Evolutionary conservation across 1,284 basidiomycete genomes (phyloP).

Genomic region (Fomitopsis palustris): DNA sequence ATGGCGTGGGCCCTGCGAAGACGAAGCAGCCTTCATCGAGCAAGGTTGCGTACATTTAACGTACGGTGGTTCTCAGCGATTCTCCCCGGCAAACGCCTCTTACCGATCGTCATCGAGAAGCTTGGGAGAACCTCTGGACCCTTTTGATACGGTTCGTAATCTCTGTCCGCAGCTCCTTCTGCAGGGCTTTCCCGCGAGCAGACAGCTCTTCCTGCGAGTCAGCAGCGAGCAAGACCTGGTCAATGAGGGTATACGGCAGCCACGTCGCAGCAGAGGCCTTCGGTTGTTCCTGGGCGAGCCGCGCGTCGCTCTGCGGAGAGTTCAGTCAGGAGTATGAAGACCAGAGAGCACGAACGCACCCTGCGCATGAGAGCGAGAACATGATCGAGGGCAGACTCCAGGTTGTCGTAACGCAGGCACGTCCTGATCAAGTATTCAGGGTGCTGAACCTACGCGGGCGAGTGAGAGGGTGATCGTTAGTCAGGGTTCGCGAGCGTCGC

Average conservation of each 20-base stretch:
- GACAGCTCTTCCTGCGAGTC: conserved; percentile 50
- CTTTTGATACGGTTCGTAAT: conserved; percentile 58
- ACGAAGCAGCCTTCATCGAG: background rate
- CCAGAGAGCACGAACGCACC: conserved; percentile 39
- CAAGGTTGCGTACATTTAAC: background rate
- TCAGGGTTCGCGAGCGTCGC: conserved; percentile 18
- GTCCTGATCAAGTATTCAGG: conserved; percentile 77
- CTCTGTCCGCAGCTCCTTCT: conserved; percentile 52
- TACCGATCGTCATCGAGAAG: conserved; percentile 11
- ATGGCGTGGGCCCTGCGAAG: background rate
- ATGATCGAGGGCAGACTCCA: conserved; percentile 77
- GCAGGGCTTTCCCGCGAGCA: conserved; percentile 34
- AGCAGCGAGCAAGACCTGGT: conserved; percentile 77
- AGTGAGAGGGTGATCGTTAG: conserved; percentile 5
- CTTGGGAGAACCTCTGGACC: conserved; percentile 54
- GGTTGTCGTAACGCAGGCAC: conserved; percentile 72
- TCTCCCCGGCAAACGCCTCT: background rate
- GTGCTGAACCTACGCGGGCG: conserved; percentile 53
- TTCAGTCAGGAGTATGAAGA: conserved; percentile 7
- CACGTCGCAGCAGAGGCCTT: conserved; percentile 63
- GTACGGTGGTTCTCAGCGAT: background rate
- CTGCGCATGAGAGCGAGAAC: conserved; percentile 67
- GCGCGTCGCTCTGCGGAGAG: conserved; percentile 49
- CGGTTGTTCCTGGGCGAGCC: conserved; percentile 51
- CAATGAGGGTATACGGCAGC: conserved; percentile 84